Conservation (phyloP, 2,329 filamentous ascomycete species). For the Anisogramma anomala region DNA sequence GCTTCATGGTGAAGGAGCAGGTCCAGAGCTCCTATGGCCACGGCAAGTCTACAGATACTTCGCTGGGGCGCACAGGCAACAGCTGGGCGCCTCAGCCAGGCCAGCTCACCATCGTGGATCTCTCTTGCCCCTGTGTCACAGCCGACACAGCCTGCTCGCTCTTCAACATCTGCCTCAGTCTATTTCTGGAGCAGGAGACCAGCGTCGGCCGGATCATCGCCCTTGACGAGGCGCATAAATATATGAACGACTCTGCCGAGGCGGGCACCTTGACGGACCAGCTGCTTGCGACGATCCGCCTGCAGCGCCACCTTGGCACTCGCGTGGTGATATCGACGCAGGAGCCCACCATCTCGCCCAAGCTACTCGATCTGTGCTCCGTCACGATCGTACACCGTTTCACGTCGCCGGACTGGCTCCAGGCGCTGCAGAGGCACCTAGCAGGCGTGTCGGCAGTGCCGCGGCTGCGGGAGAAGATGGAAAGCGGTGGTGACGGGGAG, state of each 20-base stretch:
- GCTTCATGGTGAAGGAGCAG: conserved; percentile 38
- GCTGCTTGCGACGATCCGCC: conserved; percentile 51
- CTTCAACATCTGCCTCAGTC: conserved; percentile 32
- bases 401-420: conserved; percentile 28
- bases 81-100: conserved; percentile 16
- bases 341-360: conserved; percentile 59
- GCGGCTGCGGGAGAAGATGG: conserved; percentile 15
- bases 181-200: not conserved
- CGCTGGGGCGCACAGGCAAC: not conserved
- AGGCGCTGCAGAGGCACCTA: conserved; percentile 20
- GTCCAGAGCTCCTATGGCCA: conserved; percentile 21
- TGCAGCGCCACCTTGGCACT: conserved; percentile 58
- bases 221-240: conserved; percentile 71
- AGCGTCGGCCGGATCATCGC: conserved; percentile 50
- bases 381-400: conserved; percentile 65
- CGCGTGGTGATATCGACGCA: conserved; percentile 65
- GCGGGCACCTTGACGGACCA: conserved; percentile 47
- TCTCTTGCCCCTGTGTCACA: conserved; percentile 62
- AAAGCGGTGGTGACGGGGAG: conserved; percentile 3
- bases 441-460: conserved; percentile 20
- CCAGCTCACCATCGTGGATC: conserved; percentile 38
- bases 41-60: conserved; percentile 17
- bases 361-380: conserved; percentile 59
- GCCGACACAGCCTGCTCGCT: conserved; percentile 55
- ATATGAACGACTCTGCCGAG: conserved; percentile 47